A percentile compares a stretch with the other conserved stretches of the same genome.
phyloP scores from a whole-genome alignment of 2,329 filamentous ascomycete genomes.

The Fusarium nisikadoi region DNA sequence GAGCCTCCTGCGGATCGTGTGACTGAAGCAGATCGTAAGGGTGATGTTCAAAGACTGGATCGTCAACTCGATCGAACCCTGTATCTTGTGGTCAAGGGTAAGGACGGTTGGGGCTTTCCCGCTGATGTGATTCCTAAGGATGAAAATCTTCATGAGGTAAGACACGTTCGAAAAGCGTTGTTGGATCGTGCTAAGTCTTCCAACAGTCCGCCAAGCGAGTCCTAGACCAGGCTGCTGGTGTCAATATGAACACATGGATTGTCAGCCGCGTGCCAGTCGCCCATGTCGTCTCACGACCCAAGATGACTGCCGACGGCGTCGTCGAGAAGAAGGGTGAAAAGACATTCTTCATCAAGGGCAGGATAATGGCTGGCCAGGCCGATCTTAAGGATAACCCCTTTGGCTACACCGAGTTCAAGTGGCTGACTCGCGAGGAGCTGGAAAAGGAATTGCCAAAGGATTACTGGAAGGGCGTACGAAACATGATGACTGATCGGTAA shows the following conservation, averaged over 20 bases:
- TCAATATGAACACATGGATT: slow-evolving; percentile 99
- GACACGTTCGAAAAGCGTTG: slow-evolving; percentile 27
- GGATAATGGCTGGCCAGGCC: slow-evolving; percentile 97
- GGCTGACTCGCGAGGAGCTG: slow-evolving; percentile 92
- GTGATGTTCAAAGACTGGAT: slow-evolving; percentile 82
- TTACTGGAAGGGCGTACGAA: slow-evolving; percentile 81
- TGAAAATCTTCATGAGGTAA: slow-evolving; percentile 86
- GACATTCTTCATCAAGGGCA: slow-evolving; percentile 94
- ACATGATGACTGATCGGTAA: slow-evolving; percentile 86
- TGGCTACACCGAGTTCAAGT: slow-evolving; percentile 85
- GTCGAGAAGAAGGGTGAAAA: slow-evolving; percentile 73
- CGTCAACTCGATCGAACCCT: slow-evolving; percentile 82
- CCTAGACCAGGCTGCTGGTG: slow-evolving; percentile 79
- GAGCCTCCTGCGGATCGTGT: slow-evolving; percentile 75
- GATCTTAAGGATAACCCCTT: slow-evolving; percentile 77
- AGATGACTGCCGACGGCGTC: slow-evolving; percentile 55
- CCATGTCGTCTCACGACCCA: slow-evolving; percentile 72
- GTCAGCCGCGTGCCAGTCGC: slow-evolving; percentile 91
- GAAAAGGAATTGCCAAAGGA: slow-evolving; percentile 69
- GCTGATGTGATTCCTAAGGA: slow-evolving; percentile 72
- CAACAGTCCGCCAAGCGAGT: slow-evolving; percentile 82
- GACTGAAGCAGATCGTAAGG: slow-evolving; percentile 81
- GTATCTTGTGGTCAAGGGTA: slow-evolving; percentile 84
- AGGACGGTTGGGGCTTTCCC: slow-evolving; percentile 86
- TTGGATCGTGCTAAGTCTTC: background rate